Base-by-base conservation (phyloP, 2,329 filamentous ascomycete genomes). In the Sporothrix inflata region DNA sequence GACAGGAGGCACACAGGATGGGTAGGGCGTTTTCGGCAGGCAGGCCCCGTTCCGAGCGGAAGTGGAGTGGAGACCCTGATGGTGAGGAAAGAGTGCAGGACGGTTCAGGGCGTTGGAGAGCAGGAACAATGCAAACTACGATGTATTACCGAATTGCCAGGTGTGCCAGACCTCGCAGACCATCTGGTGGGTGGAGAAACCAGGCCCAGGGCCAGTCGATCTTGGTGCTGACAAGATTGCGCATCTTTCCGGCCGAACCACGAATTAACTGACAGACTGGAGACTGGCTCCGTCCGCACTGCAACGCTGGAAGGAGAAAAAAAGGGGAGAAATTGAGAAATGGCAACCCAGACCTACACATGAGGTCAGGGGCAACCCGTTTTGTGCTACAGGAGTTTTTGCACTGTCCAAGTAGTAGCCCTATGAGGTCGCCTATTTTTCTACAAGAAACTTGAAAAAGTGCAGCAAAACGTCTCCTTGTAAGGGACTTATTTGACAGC, bases 181-280 rank as follows among this genome's bases (percentile, higher is more conserved):
- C 24, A 24, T 24, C 53, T 57, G 14, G 53, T 34, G 60, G 38
- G 34, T 60, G 30, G 55, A 19, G 55, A 27, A 3, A 34, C 30
- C 30, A 34, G 30, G 30, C 30, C 45, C 34, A n/a, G 38, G 38
- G 40, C 14, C 8, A 49, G 61, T 45, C 40, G 42, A 67, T 67
- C 63, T 30, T 49, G 63, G 63, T 38, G 14, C 61, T 65, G 63
- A 14, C 61, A 66, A 65, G 61, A 49, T 66, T 66, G 61, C 42
- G 61, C 61, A 47, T n/a, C 61, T 49, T 45, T 42, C 60, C 60
- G 38, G 38, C 11, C 63, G 42, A 67, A 34, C 16, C 9, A 57
- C 53, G 24, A 61, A 40, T 11, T 21, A 3, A 34, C 30, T 34
- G 30, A 6, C 30, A 34, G 30, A 34, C 30, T 34, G 30, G 30